phyloP scores from a whole-genome alignment of 768 basidiomycete genomes.

The Rossbeevera mucosa region DNA sequence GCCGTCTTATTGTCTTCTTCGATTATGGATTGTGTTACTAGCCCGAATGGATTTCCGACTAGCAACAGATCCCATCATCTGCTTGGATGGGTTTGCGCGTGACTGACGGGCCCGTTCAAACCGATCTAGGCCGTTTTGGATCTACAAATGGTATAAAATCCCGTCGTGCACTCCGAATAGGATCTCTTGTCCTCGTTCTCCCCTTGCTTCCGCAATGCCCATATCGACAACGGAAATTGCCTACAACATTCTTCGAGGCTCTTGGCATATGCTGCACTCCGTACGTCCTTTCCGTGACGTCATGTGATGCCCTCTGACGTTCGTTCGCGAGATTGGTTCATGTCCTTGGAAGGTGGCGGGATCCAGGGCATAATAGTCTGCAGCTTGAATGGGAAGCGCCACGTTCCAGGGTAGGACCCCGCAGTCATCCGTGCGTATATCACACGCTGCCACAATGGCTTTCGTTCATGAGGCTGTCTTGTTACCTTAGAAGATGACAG shows the following conservation, averaged over 20 bases:
- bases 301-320: neutral
- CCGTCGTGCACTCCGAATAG: neutral
- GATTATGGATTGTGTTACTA: neutral
- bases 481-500: neutral
- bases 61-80: neutral
- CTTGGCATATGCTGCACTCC: too few relatives aligned
- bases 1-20: too few relatives aligned
- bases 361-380: slow-evolving; percentile 8
- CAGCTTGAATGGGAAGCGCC: neutral
- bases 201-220: neutral
- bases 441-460: too few relatives aligned
- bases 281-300: neutral
- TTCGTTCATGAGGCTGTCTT: too few relatives aligned
- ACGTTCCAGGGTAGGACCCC: too few relatives aligned
- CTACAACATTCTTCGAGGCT: neutral
- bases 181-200: neutral
- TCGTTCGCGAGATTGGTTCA: neutral
- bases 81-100: too few relatives aligned
- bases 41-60: neutral
- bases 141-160: neutral
- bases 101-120: neutral
- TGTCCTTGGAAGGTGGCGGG: neutral
- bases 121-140: neutral
- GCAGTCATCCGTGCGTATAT: too few relatives aligned
- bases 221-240: slow-evolving; percentile 1